A percentile compares a stretch with the other conserved stretches of the same genome.
Evolutionary conservation across 2,329 filamentous ascomycete species (phyloP).

Genomic region (Mariannaea elegans): DNA sequence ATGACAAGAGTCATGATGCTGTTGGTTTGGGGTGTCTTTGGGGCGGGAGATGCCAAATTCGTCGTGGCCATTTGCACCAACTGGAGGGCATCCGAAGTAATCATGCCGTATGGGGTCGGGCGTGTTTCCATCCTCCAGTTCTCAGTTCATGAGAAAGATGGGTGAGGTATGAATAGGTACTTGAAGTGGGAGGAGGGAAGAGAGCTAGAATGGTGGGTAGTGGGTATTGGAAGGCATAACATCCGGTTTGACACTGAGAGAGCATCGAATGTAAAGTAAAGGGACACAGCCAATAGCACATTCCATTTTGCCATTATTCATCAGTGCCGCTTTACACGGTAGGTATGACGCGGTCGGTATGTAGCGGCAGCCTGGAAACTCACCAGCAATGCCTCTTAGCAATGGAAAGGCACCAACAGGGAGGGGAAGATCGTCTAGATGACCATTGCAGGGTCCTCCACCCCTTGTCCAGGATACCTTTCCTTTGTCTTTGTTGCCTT

Average conservation of each 20-base stretch:
- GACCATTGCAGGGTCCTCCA: constrained; percentile 19
- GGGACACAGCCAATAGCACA: no score
- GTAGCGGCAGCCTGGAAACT: no score
- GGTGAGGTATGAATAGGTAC: not conserved
- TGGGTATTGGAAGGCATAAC: not conserved
- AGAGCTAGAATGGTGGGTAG: not conserved
- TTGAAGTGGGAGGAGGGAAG: not conserved
- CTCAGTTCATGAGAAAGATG: not conserved
- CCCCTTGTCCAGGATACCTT: not conserved
- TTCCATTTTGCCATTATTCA: no score
- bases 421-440: constrained; percentile 31
- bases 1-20: not conserved
- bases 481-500: not conserved
- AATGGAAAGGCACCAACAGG: not conserved
- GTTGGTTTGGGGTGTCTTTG: not conserved
- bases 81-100: not conserved
- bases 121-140: no score
- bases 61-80: not conserved
- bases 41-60: not conserved
- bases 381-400: no score
- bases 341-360: no score
- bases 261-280: no score
- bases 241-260: no score
- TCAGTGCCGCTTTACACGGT: no score
- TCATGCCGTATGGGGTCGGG: no score